Evolutionary conservation across 345 rosid species (phyloP).

Genomic region (Geranium brycei): DNA sequence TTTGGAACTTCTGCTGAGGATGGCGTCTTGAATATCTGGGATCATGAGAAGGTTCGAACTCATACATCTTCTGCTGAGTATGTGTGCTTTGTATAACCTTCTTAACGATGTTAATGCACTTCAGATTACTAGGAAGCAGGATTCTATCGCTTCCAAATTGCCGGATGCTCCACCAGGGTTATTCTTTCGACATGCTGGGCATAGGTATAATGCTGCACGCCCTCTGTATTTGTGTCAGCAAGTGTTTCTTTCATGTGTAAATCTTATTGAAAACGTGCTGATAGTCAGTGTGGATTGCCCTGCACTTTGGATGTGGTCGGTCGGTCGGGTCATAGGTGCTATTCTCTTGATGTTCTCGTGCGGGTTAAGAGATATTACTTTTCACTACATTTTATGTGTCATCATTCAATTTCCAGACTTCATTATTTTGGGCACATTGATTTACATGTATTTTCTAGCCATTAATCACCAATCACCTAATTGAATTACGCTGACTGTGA

Average conservation of each 20-base stretch:
- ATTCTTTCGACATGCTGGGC: conserved; percentile 61
- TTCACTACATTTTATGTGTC: no score
- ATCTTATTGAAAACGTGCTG: no score
- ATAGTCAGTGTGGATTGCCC: no score
- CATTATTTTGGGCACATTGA: background rate
- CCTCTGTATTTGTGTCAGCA: no score
- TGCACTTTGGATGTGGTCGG: no score
- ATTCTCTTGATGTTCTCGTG: no score
- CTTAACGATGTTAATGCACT: conserved; percentile 3
- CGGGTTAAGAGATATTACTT: no score
- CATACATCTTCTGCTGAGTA: background rate
- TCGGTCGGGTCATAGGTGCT: no score
- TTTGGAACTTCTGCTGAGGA: conserved; percentile 97
- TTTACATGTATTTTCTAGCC: background rate
- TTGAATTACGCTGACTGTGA: no score
- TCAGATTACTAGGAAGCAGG: conserved; percentile 41
- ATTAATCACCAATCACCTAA: background rate
- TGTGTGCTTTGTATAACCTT: background rate
- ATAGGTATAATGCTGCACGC: conserved; percentile 22
- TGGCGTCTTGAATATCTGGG: conserved; percentile 92
- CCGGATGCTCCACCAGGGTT: conserved; percentile 42
- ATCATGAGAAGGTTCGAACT: conserved; percentile 59
- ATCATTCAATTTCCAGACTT: background rate
- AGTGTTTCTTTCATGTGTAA: no score
- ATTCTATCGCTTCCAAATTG: conserved; percentile 18